phyloP scores from a whole-genome alignment of 805 yeast species.

The Debaryomyces hansenii region DNA sequence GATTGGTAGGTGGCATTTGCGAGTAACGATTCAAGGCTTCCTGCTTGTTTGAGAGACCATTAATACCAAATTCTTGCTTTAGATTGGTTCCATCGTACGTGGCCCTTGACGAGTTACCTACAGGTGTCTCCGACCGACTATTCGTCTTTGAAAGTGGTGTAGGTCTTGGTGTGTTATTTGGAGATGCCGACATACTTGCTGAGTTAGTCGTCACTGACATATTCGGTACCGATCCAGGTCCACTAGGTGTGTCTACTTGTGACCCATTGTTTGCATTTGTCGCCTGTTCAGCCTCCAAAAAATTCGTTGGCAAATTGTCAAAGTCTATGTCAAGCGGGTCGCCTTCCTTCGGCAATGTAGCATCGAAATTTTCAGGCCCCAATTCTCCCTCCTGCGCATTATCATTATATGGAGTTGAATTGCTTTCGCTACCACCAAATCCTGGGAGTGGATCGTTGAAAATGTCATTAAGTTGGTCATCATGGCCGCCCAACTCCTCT shows the following conservation, averaged over 20 bases:
- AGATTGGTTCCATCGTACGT: not conserved
- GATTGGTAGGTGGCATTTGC: slow-evolving; percentile 6
- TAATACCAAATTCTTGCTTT: not conserved
- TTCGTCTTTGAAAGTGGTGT: not conserved
- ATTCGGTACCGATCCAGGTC: not conserved
- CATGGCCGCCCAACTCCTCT: slow-evolving; percentile 6
- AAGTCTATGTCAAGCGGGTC: slow-evolving; percentile 17
- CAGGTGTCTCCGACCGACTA: not conserved
- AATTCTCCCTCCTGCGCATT: not conserved
- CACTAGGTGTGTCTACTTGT: not conserved
- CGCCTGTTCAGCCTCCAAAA: slow-evolving; percentile 10
- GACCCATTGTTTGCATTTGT: not conserved
- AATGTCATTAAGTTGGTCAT: slow-evolving; percentile 23
- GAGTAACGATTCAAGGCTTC: not conserved
- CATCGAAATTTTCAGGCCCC: not conserved
- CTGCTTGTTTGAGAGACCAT: not conserved
- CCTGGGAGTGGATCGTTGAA: slow-evolving; percentile 22
- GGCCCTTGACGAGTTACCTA: not conserved
- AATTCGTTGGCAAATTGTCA: slow-evolving; percentile 17
- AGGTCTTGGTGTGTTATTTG: slow-evolving; percentile 1
- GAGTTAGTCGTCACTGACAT: not conserved
- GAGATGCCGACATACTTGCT: not conserved
- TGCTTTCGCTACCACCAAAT: slow-evolving; percentile 6
- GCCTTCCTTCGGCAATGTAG: not conserved
- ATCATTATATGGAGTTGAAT: not conserved